Conservation (phyloP, 495 filamentous ascomycete species). For the Pseudotulostoma volvatum region DNA sequence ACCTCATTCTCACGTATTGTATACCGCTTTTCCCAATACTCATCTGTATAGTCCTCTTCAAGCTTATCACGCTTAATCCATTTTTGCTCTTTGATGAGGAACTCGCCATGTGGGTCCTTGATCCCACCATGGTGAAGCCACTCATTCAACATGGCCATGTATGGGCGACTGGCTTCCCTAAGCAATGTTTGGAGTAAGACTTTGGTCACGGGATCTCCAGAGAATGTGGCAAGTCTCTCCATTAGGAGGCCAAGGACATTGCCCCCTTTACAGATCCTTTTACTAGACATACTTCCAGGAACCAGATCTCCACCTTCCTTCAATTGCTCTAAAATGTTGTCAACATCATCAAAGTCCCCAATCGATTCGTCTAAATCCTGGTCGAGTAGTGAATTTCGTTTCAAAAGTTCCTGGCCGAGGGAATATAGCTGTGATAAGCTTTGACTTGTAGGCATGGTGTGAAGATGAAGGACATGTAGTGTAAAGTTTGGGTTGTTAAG, state of each 20-base stretch:
- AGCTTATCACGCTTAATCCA: conserved; percentile 81
- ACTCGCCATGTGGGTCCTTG: conserved; percentile 85
- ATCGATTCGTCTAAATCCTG: conserved; percentile 72
- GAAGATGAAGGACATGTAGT: conserved; percentile 77
- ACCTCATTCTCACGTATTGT: conserved; percentile 82
- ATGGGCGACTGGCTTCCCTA: conserved; percentile 77
- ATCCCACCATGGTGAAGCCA: conserved; percentile 96
- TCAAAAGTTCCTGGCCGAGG: conserved; percentile 70
- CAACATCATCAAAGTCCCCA: conserved; percentile 67
- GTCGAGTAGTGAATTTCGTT: conserved; percentile 72
- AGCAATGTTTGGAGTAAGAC: conserved; percentile 63
- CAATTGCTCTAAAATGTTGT: conserved; percentile 73
- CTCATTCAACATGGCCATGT: conserved; percentile 97
- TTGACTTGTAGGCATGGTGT: conserved; percentile 75
- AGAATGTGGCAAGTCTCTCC: conserved; percentile 68
- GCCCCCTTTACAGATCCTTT: conserved; percentile 89
- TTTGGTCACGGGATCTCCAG: conserved; percentile 79
- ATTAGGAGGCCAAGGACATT: conserved; percentile 74
- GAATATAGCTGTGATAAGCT: conserved; percentile 80
- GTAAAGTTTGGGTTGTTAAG: conserved; percentile 79
- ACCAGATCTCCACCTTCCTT: conserved; percentile 62
- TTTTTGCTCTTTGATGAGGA: conserved; percentile 88
- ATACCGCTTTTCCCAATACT: conserved; percentile 97
- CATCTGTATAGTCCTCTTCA: conserved; percentile 93
- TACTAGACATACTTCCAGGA: conserved; percentile 61